Base-by-base conservation (phyloP, 345 rosid species). In the Passiflora organensis region DNA sequence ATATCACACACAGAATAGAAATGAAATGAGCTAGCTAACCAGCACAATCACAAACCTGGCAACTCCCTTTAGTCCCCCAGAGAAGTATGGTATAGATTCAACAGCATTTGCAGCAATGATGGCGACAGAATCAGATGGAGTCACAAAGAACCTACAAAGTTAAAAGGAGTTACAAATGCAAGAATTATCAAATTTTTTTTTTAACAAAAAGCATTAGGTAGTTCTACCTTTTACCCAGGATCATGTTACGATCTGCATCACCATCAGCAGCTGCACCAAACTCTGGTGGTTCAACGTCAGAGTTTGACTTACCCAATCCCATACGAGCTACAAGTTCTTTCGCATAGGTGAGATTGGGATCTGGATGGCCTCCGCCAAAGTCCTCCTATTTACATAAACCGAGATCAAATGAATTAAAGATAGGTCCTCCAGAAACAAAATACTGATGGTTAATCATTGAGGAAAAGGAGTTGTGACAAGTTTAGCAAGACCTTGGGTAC, bases 221-320 rank as follows among this genome's bases (percentile, higher is more conserved):
- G 18, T 14, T 45, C 62, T 75, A 94, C 96, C 93, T 94, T 83
- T 89, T 94, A 32, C 99, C 99, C 8, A 94, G 99, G 71, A 94
- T 52, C 99, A 94, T 89, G 71, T 94, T 94, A 64, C 97, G 96
- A 71, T 94, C 99, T 25, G 99, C 99, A 80, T 94, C 99, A 74
- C 97, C 99, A 73, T 94, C 99, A 78, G 97, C 85, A 65, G 99
- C 99, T 18, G 99, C 97, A 53, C 99, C 97, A 78, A 94, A 89
- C 62, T 94, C 99, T 49, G 99, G 99, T 11, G 86, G 93, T 67
- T 89, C 97, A 67, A 42, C 82, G 53, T 70, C 78, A 41, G 85
- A 53, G 64, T 59, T 65, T 10, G 95, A 82, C 72, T 94, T 87
- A 56, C 93, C 74, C 78, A 89, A 78, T 63, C 99, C 99, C 99